Conservation (phyloP, 2,329 filamentous ascomycete genomes). For the Alternaria atra region DNA sequence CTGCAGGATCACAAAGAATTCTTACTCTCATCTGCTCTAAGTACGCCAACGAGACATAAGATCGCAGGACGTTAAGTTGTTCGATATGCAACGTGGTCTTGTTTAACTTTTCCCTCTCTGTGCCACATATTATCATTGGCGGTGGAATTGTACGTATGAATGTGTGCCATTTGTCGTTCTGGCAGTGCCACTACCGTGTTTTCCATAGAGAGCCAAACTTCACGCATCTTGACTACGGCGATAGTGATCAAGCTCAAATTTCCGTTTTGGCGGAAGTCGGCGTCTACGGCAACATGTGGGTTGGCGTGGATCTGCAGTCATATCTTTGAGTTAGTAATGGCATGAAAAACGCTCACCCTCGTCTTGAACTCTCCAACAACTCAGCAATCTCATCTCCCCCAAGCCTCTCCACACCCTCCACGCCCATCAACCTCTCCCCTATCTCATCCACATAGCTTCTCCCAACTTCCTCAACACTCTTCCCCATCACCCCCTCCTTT, state of each 20-base stretch:
- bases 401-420: conserved; percentile 32
- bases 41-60: neutral
- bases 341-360: neutral
- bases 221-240: too few species aligned
- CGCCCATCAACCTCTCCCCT: conserved; percentile 35
- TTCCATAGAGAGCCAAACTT: too few species aligned
- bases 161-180: neutral
- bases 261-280: neutral
- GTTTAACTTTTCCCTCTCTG: neutral
- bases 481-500: conserved; percentile 57
- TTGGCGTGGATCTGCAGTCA: neutral
- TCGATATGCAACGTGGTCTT: neutral
- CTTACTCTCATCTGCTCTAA: neutral
- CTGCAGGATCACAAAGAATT: neutral
- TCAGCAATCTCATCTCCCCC: conserved; percentile 23
- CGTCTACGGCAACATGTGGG: neutral
- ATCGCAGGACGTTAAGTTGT: neutral
- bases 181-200: neutral
- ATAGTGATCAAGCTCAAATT: neutral
- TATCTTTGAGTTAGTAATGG: neutral
- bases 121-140: neutral
- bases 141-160: neutral
- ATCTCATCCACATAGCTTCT: conserved; percentile 54
- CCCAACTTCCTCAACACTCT: conserved; percentile 52
- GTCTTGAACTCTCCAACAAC: conserved; percentile 1